These are phyloP conservation scores for Penicillium lagena DNA, from an alignment of 495 filamentous ascomycete species.

Conservation along the genomic window DNA sequence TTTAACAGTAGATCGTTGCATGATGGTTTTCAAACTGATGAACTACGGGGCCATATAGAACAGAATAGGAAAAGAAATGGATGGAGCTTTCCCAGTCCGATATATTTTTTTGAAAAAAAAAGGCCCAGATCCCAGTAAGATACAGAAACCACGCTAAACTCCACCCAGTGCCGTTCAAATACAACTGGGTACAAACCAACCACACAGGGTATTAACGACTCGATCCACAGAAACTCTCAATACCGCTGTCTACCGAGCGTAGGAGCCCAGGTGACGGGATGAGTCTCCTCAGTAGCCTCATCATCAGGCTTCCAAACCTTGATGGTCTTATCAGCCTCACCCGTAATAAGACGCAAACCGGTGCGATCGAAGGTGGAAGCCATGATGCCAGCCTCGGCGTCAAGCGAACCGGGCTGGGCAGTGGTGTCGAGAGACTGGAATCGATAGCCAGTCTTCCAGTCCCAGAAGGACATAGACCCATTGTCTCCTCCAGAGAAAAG, in stretches of 20 bases:
- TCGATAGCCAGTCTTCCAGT: slow-evolving; percentile 94
- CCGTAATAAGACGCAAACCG: slow-evolving; percentile 82
- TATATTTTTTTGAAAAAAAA: not conserved
- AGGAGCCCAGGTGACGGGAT: slow-evolving; percentile 92
- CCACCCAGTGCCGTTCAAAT: slow-evolving; percentile 20
- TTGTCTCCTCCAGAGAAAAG: slow-evolving; percentile 95
- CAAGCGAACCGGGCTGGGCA: slow-evolving; percentile 88
- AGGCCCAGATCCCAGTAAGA: no score
- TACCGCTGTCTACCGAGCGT: slow-evolving; percentile 67
- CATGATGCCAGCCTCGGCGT: slow-evolving; percentile 93
- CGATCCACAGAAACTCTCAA: slow-evolving; percentile 21
- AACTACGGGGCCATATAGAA: no score
- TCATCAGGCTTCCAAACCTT: slow-evolving; percentile 96
- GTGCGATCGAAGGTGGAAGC: slow-evolving; percentile 85
- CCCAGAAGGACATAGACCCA: slow-evolving; percentile 96
- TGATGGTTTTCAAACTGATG: no score
- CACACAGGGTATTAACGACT: slow-evolving; percentile 18
- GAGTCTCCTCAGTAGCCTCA: slow-evolving; percentile 79
- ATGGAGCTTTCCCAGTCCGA: not conserved
- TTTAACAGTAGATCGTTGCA: no score
- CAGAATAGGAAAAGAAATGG: no score
- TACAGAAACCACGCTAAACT: slow-evolving; percentile 22
- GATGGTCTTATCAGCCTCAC: slow-evolving; percentile 95
- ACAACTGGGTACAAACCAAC: slow-evolving; percentile 11
- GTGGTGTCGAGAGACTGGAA: slow-evolving; percentile 85